Base-by-base conservation (phyloP, 371 early-diverging fungal genomes). In the Rhizopus microsporus region DNA sequence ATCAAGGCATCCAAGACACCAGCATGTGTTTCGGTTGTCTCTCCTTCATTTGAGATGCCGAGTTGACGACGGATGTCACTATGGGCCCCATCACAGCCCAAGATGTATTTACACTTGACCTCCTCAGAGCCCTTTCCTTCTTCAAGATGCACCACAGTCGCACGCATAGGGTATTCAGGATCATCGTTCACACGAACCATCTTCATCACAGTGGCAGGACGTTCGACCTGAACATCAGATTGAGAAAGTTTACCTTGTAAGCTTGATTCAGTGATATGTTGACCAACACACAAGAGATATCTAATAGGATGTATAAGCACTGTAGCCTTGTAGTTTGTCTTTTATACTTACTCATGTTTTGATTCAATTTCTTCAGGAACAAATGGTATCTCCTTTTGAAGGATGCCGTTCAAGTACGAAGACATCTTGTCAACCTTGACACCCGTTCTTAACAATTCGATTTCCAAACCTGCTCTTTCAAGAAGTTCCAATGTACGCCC, bases 21-120 rank as follows among this genome's bases (percentile, higher is more conserved):
- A 8, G 71, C 74, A 63, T 72, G 72, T 1, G 69, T 74, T 42
- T 78, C 75, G 3, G 69, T 74, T 6, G 75, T 78, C 34, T 70
- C 71, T 4, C 75, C 75, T 38, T 72, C 71, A 53, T 70, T 63
- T 4, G 55, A 54, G 42, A 78, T 72, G 23, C 65, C 69, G 12
- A 78, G 47, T 23, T 74, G 70, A 23, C 59, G 51, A 4, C 75
- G 67, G 15, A 74, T 74, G 47, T 72, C 73, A 39, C 73, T 74
- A 33, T 78, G 78, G 13, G 75, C 75, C 34, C 78, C 78, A 67
- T 78, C 78, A 55, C 75, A 74, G 0, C 71, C 75, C 13, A 78
- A 49, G 4, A 78, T 29, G 17, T 78, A 78, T 38, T 75, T 74
- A 59, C 75, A 75, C n/a, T 64, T 58, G 5, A 78, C 67, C 16